A percentile compares a stretch with the other conserved stretches of the same genome.
phyloP scores from a whole-genome alignment of 2,329 filamentous ascomycete species.

The Colletotrichum sp. region DNA sequence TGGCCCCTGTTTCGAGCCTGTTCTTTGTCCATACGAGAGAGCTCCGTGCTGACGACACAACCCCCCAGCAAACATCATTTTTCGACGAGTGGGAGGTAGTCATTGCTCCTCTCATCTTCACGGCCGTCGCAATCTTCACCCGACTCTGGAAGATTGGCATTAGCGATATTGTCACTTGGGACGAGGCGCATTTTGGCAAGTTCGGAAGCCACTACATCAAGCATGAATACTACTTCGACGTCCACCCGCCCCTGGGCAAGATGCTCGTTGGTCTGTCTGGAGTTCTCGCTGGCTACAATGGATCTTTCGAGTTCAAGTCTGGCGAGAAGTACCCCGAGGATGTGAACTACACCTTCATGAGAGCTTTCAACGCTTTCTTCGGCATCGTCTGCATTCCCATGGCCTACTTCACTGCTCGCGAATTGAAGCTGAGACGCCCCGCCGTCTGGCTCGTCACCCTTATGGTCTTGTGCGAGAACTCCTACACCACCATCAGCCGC shows the following conservation, averaged over 20 bases:
- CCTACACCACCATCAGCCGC: slow-evolving; percentile 97
- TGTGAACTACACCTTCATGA: slow-evolving; percentile 98
- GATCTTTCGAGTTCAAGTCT: slow-evolving; percentile 99
- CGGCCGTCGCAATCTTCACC: slow-evolving; percentile 68
- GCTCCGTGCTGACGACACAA: slow-evolving; percentile 25
- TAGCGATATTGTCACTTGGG: slow-evolving; percentile 71
- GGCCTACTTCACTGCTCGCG: slow-evolving; percentile 93
- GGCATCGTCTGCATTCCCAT: slow-evolving; percentile 91
- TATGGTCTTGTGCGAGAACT: slow-evolving; percentile 99
- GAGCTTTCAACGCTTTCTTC: slow-evolving; percentile 94
- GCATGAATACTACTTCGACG: slow-evolving; percentile 94
- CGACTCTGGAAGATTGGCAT: slow-evolving; percentile 73
- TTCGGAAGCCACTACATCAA: slow-evolving; percentile 99
- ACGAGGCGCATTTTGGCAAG: slow-evolving; percentile 84
- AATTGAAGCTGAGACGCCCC: slow-evolving; percentile 84
- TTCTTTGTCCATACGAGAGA: neutral
- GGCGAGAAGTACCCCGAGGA: slow-evolving; percentile 94
- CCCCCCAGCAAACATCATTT: slow-evolving; percentile 55
- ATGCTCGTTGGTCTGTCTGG: slow-evolving; percentile 97
- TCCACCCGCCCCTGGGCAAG: slow-evolving; percentile 95
- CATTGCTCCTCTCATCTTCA: slow-evolving; percentile 67
- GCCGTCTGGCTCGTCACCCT: slow-evolving; percentile 94
- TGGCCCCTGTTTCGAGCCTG: neutral
- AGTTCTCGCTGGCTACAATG: slow-evolving; percentile 97
- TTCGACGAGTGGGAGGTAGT: slow-evolving; percentile 68